A percentile compares a stretch with the other conserved stretches of the same genome.
Evolutionary conservation across 352 stramenopile genomes (phyloP).

Genomic region (Phytophthora cryptogea): DNA sequence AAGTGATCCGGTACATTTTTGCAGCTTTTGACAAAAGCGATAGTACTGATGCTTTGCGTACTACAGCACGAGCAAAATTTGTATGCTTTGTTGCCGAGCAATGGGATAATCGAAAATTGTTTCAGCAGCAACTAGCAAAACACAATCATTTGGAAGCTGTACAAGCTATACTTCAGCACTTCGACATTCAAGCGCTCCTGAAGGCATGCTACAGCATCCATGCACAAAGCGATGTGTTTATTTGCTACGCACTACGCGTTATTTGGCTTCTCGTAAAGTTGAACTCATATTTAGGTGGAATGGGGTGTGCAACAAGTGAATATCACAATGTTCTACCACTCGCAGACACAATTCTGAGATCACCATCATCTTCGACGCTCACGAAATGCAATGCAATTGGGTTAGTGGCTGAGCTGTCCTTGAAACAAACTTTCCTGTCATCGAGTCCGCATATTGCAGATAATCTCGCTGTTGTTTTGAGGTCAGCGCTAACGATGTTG

Average conservation of each 20-base stretch:
- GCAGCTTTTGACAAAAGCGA: not conserved
- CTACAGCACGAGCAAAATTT: constrained; percentile 12
- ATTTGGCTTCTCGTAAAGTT: constrained; percentile 16
- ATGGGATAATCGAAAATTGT: constrained; percentile 2
- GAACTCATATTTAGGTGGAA: not conserved
- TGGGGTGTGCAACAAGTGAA: not conserved
- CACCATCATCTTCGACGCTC: not conserved
- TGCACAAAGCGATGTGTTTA: not conserved
- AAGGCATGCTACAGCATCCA: constrained; percentile 7
- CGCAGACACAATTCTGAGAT: constrained; percentile 1
- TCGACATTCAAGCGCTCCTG: constrained; percentile 4
- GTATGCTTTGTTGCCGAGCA: constrained; percentile 23
- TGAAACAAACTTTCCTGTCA: not conserved
- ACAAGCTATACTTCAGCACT: not conserved
- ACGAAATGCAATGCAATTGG: constrained; percentile 11
- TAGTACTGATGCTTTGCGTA: not conserved
- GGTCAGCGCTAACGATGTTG: not conserved
- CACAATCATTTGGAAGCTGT: not conserved
- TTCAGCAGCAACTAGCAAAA: not conserved
- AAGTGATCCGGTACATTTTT: constrained; percentile 14
- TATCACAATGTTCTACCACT: constrained; percentile 5
- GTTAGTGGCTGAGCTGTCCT: constrained; percentile 19
- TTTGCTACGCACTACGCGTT: constrained; percentile 11
- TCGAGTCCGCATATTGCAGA: not conserved
- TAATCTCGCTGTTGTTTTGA: constrained; percentile 9